Evolutionary conservation across 129 eudicot species (phyloP), one percentile per base, ranked within the genome.

Genomic region (Flaveria robusta): DNA sequence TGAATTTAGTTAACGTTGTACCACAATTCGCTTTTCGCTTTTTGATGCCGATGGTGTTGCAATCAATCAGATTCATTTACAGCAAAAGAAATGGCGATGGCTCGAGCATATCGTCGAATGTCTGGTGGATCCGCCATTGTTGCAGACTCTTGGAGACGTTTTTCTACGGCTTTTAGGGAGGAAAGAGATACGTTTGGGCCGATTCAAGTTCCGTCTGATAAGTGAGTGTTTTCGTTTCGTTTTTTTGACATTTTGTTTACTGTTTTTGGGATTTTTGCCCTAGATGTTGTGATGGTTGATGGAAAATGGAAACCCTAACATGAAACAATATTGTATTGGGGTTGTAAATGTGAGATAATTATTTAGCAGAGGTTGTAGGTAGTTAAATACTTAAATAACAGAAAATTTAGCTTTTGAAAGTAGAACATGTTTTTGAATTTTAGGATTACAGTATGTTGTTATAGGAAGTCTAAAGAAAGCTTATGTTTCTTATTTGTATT

Each of bases 111-210:
- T 66, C 91, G 98, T 70, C 88, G 91, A 74, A 39, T 83, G 39
- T 74, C 77, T 52, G 74, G 74, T 62, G 85, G 90, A 83, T 87
- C 92, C 34, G 54, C 41, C 8, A 5, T 59, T 45, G 69, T 46
- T 12, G 16, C 81, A 55, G 79, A 83, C 63, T 52, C 85, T 68
- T 81, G 77, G 83, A 81, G 97, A 77, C 76, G 74, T 47, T 81
- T 65, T 78, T 88, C 96, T 0, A 56, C 90, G 0, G 31, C 82
- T 41, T 90, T 87, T 51, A 81, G 99, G 65, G 97, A 91, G 74
- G 98, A 94, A 70, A 52, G 83, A 47, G 98, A 93, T 67, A 93
- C 97, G n/a, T 93, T 93, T 70, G 98, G 98, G 39, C 96, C 98
- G 24, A 93, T 93, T 82, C 92, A 81, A 50, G 98, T 93, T 45